Evolutionary conservation across 148 eudicot species (phyloP), one percentile per base, ranked within the genome.

Genomic region (Salicornia ramosissima): DNA sequence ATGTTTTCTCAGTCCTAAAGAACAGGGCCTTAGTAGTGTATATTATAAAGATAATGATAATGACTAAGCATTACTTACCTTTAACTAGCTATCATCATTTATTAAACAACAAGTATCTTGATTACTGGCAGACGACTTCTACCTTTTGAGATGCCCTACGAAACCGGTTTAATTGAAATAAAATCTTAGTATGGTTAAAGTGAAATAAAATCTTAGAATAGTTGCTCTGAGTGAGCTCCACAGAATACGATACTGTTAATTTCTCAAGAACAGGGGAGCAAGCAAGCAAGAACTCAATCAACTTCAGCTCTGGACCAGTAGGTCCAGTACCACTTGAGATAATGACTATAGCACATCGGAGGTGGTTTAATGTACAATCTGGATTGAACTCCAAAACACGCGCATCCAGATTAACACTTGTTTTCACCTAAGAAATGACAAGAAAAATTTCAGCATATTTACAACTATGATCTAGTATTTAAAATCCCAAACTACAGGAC

Each of bases 281-380:
- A 36, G 67, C 71, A 6, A 76, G 79, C 67, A 76, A 57, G 30
- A 71, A 28, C 46, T 76, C 79, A 18, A 76, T 76, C 43, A 76
- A 21, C 62, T 76, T 76, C 61, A 76, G 71, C 71, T 76, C 79
- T 6, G 53, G 28, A 42, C n/a, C n/a, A n/a, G n/a, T n/a, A n/a
- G n/a, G n/a, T n/a, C 1, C 34, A 10, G 74, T 64, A 51, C 58
- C 74, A 39, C 30, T 43, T 30, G 64, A 45, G 15, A 76, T 55
- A 22, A 15, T 34, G 61, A 76, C 50, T 34, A 53, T 43, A 12
- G 70, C 79, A 57, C 34, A 55, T 19, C 66, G 24, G 33, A 76
- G 79, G 71, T 34, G 58, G 49, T 24, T 45, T 6, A 76, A 42
- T 46, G 67, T 39, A 26, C 18, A 24, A 10, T 47, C 43, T 25